These are phyloP conservation scores for Bifiguratus adelaidae DNA, from an alignment of 192 early-diverging fungal species.

Conservation along the genomic window DNA sequence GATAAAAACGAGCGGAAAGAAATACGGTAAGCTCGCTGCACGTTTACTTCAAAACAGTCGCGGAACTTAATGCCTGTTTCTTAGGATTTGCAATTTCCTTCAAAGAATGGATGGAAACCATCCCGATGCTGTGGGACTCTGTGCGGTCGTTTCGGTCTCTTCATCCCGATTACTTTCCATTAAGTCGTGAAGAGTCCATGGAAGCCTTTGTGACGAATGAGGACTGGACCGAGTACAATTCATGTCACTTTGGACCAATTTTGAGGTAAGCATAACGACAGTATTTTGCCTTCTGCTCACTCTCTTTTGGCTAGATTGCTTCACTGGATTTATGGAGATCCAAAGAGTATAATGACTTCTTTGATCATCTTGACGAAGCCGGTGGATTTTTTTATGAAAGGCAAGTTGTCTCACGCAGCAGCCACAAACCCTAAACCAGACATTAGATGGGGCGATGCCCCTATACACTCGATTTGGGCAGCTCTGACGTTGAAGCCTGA, in stretches of 20 bases:
- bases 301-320: slow-evolving; percentile 40
- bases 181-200: slow-evolving; percentile 5
- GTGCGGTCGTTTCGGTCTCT: slow-evolving; percentile 32
- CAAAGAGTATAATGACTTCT: slow-evolving; percentile 53
- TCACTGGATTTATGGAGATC: slow-evolving; percentile 45
- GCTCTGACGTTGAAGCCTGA: slow-evolving; percentile 37
- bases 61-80: background rate
- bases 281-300: slow-evolving; percentile 38
- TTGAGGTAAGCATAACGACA: slow-evolving; percentile 37
- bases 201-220: slow-evolving; percentile 39
- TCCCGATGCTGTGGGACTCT: slow-evolving; percentile 60
- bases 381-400: slow-evolving; percentile 85
- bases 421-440: slow-evolving; percentile 5
- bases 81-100: slow-evolving; percentile 61
- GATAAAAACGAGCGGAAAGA: slow-evolving; percentile 18
- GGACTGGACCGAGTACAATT: slow-evolving; percentile 35
- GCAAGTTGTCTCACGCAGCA: slow-evolving; percentile 6
- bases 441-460: slow-evolving; percentile 60
- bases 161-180: slow-evolving; percentile 32
- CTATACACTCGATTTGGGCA: slow-evolving; percentile 55
- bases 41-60: background rate
- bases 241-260: slow-evolving; percentile 81
- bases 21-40: slow-evolving; percentile 47
- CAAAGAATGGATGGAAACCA: slow-evolving; percentile 55
- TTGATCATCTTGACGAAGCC: slow-evolving; percentile 52